Evolutionary conservation across 345 rosid species (phyloP).

Genomic region (Eucalyptus cloeziana): DNA sequence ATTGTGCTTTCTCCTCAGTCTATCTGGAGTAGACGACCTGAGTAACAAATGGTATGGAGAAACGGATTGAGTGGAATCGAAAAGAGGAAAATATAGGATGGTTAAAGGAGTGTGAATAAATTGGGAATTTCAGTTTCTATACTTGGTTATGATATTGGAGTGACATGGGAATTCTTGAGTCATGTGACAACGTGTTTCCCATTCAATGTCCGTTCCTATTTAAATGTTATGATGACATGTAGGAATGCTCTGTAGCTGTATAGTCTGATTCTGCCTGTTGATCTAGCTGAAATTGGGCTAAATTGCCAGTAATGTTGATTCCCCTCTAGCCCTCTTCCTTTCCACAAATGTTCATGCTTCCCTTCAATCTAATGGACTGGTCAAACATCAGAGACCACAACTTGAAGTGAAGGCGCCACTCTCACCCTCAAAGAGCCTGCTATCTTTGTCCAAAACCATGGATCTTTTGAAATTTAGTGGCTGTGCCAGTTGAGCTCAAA

Average conservation of each 20-base stretch:
- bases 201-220: not conserved
- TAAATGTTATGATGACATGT: not conserved
- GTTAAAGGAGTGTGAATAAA: not conserved
- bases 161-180: not conserved
- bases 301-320: not conserved
- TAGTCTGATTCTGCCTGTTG: not conserved
- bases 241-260: not conserved
- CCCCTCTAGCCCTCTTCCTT: not conserved
- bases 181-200: not conserved
- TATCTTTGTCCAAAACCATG: not conserved
- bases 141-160: not conserved
- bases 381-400: not conserved
- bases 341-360: not conserved
- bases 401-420: not conserved
- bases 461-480: not conserved
- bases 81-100: not conserved
- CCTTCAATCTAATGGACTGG: not conserved
- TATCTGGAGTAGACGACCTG: not conserved
- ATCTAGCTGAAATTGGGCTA: not conserved
- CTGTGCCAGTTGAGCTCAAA: not conserved
- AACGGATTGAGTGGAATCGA: not conserved
- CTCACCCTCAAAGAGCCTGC: not conserved
- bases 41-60: not conserved
- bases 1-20: not conserved
- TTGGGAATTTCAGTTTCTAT: not conserved